Evolutionary conservation across 2,329 filamentous ascomycete genomes (phyloP), one percentile per base, ranked within the genome.

Genomic region (Chalaropsis thielavioides): DNA sequence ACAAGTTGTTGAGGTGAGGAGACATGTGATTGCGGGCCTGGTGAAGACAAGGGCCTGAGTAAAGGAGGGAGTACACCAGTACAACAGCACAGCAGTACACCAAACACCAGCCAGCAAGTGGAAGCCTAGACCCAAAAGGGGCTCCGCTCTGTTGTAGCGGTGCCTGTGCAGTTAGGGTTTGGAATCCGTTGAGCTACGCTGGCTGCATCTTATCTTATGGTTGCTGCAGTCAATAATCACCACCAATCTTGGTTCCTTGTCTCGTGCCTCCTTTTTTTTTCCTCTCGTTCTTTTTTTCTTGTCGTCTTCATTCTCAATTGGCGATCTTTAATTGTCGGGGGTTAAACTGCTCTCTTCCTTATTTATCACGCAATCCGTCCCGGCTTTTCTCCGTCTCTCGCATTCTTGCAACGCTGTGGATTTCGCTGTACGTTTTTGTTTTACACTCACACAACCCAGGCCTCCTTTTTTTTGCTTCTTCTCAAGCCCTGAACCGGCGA

Each of bases 191-290:
- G 51, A 56, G 51, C 6, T 27, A 22, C 24, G 15, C 22, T 56
- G 51, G 24, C 13, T 43, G 17, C 6, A 56, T 56, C 51, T 56
- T 56, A 35, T 56, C 51, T 56, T n/a, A 4, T 56, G 11, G 22
- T 31, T 17, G 24, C 41, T 13, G 41, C 41, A 31, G 31, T 35
- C 24, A 31, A 27, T 31, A 31, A 27, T 31, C 51, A 56, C 51
- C 51, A 56, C 51, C 51, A 56, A 56, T 56, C 31, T 19, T 56
- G 51, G 51, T 17, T 22, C 51, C 51, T 56, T 56, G 51, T 56
- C 51, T 56, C 51, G 51, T 56, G 51, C 51, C 51, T 56, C 51
- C 51, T 56, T 35, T 35, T 56, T n/a, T 35, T 54, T 15, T 24
- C 4, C 27, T 31, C 5, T 35, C 15, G 19, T 31, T 10, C 7